Base-by-base conservation (phyloP, 2,329 filamentous ascomycete species). In the Paracoccidioides lutzii region DNA sequence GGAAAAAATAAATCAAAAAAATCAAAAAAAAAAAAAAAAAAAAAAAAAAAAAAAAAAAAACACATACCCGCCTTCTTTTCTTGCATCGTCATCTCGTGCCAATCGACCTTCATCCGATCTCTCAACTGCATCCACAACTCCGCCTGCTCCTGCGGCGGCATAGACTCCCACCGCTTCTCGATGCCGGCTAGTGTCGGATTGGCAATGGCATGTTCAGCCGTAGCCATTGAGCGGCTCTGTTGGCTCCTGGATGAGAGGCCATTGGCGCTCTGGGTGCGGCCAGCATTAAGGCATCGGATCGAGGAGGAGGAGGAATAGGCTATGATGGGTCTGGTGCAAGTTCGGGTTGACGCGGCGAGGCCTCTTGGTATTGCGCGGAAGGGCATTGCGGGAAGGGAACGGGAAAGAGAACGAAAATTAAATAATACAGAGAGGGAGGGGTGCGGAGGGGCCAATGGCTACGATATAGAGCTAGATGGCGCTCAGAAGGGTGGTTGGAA, bases 11-110 rank as follows among this genome's bases (percentile, higher is more conserved):
- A n/a, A 46, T 32, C 2, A 0, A 7, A 46, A 6, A 5, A 43
- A 42, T 8, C n/a, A n/a, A n/a, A 38, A 49, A 10, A 7, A 2
- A 35, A 15, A 35, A 8, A 33, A 35, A 32, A 10, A 9, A 8
- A 35, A 45, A 22, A 54, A 10, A 41, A 38, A 14, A 32, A 40
- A 9, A 52, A 42, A 32, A 42, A 22, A 4, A 30, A 30, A 0
- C 32, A 88, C 90, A 73, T 84, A 96, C 93, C 91, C 67, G 93
- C 93, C 81, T 95, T 97, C 88, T 98, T 95, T 82, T 98, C 93
- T 76, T 93, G 87, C 69, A 94, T 65, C 53, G 93, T 96, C 78
- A 98, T 79, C 71, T 97, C 89, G 70, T 85, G 82, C 93, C 93
- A 98, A 79, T 89, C 90, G 67, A 82, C 84, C 87, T 95, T 96